Percentiles rank a stretch among this genome's conserved stretches.
These are phyloP conservation scores for Zygosaccharomyces lentus DNA, from an alignment of 805 yeast genomes.

Conservation along the genomic window DNA sequence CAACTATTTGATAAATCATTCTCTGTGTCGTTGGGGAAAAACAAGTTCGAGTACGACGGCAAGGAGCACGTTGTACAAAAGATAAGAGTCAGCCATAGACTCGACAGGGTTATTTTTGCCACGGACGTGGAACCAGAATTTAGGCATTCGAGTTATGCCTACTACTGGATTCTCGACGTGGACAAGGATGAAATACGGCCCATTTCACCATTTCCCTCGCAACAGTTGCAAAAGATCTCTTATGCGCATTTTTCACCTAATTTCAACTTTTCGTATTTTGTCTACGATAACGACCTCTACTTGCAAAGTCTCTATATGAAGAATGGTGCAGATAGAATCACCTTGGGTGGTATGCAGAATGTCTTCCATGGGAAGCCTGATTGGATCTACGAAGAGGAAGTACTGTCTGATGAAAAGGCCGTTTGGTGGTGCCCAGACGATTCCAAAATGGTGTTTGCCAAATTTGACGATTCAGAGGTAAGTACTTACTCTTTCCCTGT, in stretches of 20 bases:
- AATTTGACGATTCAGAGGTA: slow-evolving; percentile 57
- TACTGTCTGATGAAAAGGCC: slow-evolving; percentile 51
- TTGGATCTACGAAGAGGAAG: slow-evolving; percentile 93
- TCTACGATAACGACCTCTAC: slow-evolving; percentile 52
- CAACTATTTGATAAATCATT: slow-evolving; percentile 32
- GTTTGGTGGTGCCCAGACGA: slow-evolving; percentile 76
- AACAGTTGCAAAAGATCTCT: slow-evolving; percentile 26
- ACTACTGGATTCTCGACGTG: slow-evolving; percentile 60
- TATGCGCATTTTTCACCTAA: slow-evolving; percentile 61
- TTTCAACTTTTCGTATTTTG: slow-evolving; percentile 52
- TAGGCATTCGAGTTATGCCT: slow-evolving; percentile 64
- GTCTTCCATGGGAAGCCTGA: slow-evolving; percentile 71
- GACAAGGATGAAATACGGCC: slow-evolving; percentile 34
- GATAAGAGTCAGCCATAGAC: slow-evolving; percentile 42
- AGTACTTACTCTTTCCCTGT: slow-evolving; percentile 48
- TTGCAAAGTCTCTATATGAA: slow-evolving; percentile 37
- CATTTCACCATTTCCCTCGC: slow-evolving; percentile 24
- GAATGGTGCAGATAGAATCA: slow-evolving; percentile 18
- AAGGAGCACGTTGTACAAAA: slow-evolving; percentile 38
- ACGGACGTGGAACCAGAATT: slow-evolving; percentile 51
- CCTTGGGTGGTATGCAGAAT: slow-evolving; percentile 47
- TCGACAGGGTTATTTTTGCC: slow-evolving; percentile 49
- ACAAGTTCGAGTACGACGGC: slow-evolving; percentile 42
- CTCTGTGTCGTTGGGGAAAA: slow-evolving; percentile 22
- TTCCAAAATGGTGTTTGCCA: slow-evolving; percentile 49